phyloP scores from a whole-genome alignment of 352 stramenopile species.

The Pythium rishiriense region DNA sequence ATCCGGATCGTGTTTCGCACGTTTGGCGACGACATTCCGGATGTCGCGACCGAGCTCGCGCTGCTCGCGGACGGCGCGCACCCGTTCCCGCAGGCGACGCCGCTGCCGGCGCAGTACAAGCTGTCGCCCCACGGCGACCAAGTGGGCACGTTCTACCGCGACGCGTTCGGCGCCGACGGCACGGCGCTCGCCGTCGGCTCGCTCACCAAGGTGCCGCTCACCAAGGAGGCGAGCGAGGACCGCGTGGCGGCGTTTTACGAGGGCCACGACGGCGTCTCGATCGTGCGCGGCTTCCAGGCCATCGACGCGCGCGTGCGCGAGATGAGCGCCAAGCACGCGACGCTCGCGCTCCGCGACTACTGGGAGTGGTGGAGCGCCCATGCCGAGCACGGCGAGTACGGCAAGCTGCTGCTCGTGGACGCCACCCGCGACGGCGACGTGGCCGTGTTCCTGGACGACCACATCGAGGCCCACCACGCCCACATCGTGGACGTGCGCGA shows the following conservation, averaged over 20 bases:
- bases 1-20: constrained; percentile 78
- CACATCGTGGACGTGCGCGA: constrained; percentile 85
- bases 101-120: constrained; percentile 50
- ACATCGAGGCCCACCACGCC: constrained; percentile 68
- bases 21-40: constrained; percentile 77
- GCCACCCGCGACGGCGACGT: constrained; percentile 20
- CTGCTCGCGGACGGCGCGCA: constrained; percentile 65
- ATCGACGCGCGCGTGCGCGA: constrained; percentile 39
- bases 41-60: constrained; percentile 75
- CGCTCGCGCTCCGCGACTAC: constrained; percentile 76
- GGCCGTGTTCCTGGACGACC: constrained; percentile 76
- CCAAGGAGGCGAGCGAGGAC: constrained; percentile 28
- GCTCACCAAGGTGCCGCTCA: constrained; percentile 62
- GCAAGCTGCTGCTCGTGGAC: constrained; percentile 71
- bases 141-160: constrained; percentile 75
- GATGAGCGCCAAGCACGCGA: constrained; percentile 37
- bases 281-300: constrained; percentile 56
- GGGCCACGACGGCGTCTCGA: constrained; percentile 31
- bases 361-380: constrained; percentile 87
- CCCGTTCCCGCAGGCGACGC: constrained; percentile 38
- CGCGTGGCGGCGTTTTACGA: constrained; percentile 46
- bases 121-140: constrained; percentile 36
- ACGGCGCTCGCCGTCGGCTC: constrained; percentile 64
- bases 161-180: constrained; percentile 54
- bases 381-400: constrained; percentile 71